Evolutionary conservation across 192 early-diverging fungal genomes (phyloP).

Genomic region (Phlyctochytrium planicorne): DNA sequence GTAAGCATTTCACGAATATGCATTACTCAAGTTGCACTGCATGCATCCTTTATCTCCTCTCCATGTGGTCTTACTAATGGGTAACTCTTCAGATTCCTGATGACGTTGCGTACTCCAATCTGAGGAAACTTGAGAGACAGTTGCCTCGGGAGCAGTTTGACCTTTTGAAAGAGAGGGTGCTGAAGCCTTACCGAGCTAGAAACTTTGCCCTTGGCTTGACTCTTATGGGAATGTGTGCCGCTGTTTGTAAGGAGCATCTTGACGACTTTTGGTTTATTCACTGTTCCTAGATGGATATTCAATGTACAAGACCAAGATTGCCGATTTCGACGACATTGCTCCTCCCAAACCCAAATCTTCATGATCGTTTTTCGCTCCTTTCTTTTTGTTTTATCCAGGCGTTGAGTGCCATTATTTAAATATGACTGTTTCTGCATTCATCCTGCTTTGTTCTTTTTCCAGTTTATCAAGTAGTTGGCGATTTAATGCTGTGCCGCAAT

Average conservation of each 20-base stretch:
- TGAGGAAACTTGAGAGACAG: neutral
- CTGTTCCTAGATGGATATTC: neutral
- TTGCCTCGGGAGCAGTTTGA: constrained; percentile 5
- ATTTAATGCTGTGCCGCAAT: too few species aligned
- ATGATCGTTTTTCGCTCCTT: too few species aligned
- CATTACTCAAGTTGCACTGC: too few species aligned
- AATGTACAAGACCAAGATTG: constrained; percentile 12
- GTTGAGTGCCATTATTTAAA: too few species aligned
- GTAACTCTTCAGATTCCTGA: constrained; percentile 3
- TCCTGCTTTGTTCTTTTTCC: too few species aligned
- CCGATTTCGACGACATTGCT: neutral
- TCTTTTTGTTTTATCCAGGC: too few species aligned
- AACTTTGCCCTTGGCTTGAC: neutral
- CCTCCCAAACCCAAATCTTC: too few species aligned
- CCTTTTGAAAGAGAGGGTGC: neutral
- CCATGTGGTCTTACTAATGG: too few species aligned
- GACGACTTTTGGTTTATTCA: neutral
- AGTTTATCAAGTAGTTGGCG: too few species aligned
- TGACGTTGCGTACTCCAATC: neutral
- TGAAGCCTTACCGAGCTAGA: neutral
- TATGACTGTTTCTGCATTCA: too few species aligned
- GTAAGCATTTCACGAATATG: too few species aligned
- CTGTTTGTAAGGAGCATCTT: neutral
- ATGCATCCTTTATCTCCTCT: too few species aligned
- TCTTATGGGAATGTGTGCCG: neutral